Percentiles rank a stretch among this genome's conserved stretches.
phyloP scores from a whole-genome alignment of 352 stramenopile species.

The Phytophthora rubi region DNA sequence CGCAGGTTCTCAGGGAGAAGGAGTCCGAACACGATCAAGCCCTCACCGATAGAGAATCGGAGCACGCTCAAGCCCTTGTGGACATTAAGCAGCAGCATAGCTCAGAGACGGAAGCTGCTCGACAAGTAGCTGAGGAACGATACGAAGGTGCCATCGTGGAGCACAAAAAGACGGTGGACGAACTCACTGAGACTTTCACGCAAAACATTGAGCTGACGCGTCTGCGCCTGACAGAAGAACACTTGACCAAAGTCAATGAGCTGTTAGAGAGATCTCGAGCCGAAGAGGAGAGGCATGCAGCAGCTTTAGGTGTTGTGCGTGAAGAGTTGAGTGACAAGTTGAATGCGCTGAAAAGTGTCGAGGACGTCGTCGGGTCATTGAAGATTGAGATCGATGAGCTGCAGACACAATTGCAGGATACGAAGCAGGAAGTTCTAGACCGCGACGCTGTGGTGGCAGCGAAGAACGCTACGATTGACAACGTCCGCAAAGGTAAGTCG shows the following conservation, averaged over 20 bases:
- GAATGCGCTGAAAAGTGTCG: slow-evolving; percentile 9
- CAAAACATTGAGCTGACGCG: slow-evolving; percentile 27
- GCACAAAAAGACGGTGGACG: slow-evolving; percentile 11
- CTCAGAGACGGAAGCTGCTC: slow-evolving; percentile 5
- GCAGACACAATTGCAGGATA: slow-evolving; percentile 22
- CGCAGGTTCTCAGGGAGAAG: not conserved
- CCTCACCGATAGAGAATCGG: not conserved
- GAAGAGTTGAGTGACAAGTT: slow-evolving; percentile 20
- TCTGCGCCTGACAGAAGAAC: slow-evolving; percentile 27
- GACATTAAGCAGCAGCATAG: slow-evolving; percentile 5
- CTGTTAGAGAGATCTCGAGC: slow-evolving; percentile 22
- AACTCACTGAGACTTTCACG: slow-evolving; percentile 19
- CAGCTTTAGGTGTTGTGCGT: slow-evolving; percentile 4
- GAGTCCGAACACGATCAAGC: not conserved
- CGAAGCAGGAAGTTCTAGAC: slow-evolving; percentile 26
- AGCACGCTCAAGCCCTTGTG: not conserved
- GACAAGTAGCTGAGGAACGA: slow-evolving; percentile 1
- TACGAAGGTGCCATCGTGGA: slow-evolving; percentile 4
- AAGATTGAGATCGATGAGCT: slow-evolving; percentile 18
- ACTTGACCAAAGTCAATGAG: slow-evolving; percentile 36
- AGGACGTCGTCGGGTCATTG: slow-evolving; percentile 3
- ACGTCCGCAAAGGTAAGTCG: slow-evolving; percentile 52
- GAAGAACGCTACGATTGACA: slow-evolving; percentile 58
- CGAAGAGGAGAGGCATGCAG: slow-evolving; percentile 22
- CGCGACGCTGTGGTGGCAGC: slow-evolving; percentile 38